A percentile compares a stretch with the other conserved stretches of the same genome.
Evolutionary conservation across 176 grass and related monocot genomes (phyloP).

Genomic region (Carex littledalei): DNA sequence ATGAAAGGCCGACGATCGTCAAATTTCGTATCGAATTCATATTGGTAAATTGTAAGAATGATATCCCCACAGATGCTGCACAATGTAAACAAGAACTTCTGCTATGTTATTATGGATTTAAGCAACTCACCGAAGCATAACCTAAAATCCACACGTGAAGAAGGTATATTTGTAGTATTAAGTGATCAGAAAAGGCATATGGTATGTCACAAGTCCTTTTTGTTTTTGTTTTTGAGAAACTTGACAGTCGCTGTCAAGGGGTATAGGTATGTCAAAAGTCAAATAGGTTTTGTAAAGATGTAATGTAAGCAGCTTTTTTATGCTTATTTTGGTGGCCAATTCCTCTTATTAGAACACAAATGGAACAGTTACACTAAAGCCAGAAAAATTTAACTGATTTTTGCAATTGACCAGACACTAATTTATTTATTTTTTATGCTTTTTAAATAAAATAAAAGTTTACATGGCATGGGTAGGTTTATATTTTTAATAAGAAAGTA

Average conservation of each 20-base stretch:
- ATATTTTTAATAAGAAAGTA: not conserved
- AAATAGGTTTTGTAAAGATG: not conserved
- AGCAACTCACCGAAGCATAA: not conserved
- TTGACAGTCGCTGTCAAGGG: no score
- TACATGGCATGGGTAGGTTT: not conserved
- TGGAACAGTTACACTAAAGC: not conserved
- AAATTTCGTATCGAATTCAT: constrained; percentile 57
- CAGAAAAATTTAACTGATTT: not conserved
- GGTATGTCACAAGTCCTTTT: not conserved
- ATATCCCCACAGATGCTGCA: constrained; percentile 56
- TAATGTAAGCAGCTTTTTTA: not conserved
- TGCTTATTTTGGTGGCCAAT: not conserved
- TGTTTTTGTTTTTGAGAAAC: no score
- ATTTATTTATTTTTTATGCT: not conserved
- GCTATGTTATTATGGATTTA: not conserved
- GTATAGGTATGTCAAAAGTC: not conserved
- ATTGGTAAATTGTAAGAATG: constrained; percentile 53
- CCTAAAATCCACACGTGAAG: not conserved
- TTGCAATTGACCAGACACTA: not conserved
- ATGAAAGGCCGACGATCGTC: constrained; percentile 42
- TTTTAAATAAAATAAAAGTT: not conserved
- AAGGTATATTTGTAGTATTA: not conserved
- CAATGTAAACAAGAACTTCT: not conserved
- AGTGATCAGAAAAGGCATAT: not conserved
- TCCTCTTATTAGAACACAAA: not conserved